Percentiles rank a stretch among this genome's conserved stretches.
These are phyloP conservation scores for Cercophora samala DNA, from an alignment of 495 filamentous ascomycete genomes.

Conservation along the genomic window DNA sequence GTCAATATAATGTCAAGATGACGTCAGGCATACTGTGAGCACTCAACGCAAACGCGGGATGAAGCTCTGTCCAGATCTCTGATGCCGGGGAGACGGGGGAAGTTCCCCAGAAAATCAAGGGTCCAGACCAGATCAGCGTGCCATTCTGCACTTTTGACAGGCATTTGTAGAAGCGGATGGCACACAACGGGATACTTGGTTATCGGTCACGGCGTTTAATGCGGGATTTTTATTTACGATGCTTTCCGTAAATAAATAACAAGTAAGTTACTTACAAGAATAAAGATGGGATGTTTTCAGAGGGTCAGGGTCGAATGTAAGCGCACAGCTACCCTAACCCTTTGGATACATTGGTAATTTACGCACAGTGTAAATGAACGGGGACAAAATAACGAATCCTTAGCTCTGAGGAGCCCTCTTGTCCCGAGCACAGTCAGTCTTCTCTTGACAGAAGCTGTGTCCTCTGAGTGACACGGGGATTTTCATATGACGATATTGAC, in stretches of 20 bases:
- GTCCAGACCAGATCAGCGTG: conserved; percentile 13
- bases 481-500: background rate
- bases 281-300: too few relatives aligned
- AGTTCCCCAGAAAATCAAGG: background rate
- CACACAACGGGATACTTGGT: background rate
- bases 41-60: background rate
- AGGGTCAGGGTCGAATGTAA: too few relatives aligned
- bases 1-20: background rate
- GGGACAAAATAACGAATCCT: too few relatives aligned
- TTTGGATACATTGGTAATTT: too few relatives aligned
- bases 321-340: too few relatives aligned
- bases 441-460: too few relatives aligned
- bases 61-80: background rate
- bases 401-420: too few relatives aligned
- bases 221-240: too few relatives aligned
- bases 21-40: background rate
- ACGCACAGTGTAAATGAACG: too few relatives aligned
- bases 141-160: background rate
- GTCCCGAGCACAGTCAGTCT: too few relatives aligned
- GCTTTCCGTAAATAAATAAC: too few relatives aligned
- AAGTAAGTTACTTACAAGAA: too few relatives aligned
- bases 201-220: background rate
- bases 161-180: background rate
- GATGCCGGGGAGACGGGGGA: conserved; percentile 13
- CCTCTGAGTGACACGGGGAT: background rate